A percentile compares a stretch with the other conserved stretches of the same genome.
These are phyloP conservation scores for Podaxis rugospora DNA, from an alignment of 768 basidiomycete species.

Conservation along the genomic window DNA sequence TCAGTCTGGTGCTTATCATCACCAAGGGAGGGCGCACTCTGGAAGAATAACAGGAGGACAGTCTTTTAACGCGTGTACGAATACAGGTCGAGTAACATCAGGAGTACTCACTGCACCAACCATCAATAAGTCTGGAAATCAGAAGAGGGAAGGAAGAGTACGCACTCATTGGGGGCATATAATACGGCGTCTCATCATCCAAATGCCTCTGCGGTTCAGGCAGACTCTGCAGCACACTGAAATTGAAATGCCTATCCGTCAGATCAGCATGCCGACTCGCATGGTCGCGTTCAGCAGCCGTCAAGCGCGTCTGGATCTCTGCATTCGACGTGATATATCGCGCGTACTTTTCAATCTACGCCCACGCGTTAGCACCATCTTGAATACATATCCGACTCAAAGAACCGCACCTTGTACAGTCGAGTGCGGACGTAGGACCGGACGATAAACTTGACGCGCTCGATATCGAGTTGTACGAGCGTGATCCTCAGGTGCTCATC, in stretches of 20 bases:
- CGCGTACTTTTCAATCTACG: conserved; percentile 84
- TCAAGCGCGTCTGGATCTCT: conserved; percentile 72
- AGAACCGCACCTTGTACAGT: conserved; percentile 66
- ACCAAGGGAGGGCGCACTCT: conserved; percentile 44
- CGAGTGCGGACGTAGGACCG: conserved; percentile 86
- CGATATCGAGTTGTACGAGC: conserved; percentile 92
- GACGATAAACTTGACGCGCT: conserved; percentile 90
- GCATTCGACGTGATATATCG: conserved; percentile 71
- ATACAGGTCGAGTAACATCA: conserved; percentile 72
- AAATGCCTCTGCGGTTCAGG: conserved; percentile 74
- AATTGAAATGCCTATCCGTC: conserved; percentile 71
- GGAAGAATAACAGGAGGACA: conserved; percentile 68
- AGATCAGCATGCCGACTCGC: conserved; percentile 74
- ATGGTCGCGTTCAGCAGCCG: conserved; percentile 78
- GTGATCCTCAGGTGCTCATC: conserved; percentile 92
- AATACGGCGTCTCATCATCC: conserved; percentile 65
- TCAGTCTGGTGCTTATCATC: neutral
- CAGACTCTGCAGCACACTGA: conserved; percentile 79
- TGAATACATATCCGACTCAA: too few species aligned
- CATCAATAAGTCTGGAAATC: neutral
- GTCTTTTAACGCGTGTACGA: conserved; percentile 69
- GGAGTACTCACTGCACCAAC: conserved; percentile 63
- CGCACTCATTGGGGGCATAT: conserved; percentile 70
- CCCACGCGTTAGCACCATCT: neutral
- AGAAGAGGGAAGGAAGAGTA: conserved; percentile 16